phyloP scores from a whole-genome alignment of 2,329 filamentous ascomycete species.

The Curvularia verruculosa region DNA sequence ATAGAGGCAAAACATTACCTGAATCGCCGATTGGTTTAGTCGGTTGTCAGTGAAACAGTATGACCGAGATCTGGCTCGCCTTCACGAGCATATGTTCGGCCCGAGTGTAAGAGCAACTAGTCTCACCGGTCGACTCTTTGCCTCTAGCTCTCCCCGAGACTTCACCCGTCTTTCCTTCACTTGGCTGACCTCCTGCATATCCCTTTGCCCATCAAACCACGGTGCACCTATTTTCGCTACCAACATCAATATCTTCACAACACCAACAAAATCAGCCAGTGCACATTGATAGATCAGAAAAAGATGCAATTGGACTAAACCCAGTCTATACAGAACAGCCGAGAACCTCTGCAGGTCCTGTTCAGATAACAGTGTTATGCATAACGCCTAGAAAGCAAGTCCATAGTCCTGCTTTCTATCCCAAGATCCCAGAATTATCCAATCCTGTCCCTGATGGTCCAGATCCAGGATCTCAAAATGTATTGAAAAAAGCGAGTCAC shows the following conservation, averaged over 20 bases:
- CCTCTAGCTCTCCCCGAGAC: not conserved
- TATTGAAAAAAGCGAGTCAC: not conserved
- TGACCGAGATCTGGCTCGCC: not conserved
- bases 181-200: not conserved
- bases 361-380: not conserved
- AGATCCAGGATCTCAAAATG: not conserved
- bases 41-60: not conserved
- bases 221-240: not conserved
- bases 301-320: not conserved
- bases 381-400: not conserved
- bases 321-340: not conserved
- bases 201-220: not conserved
- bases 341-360: not conserved
- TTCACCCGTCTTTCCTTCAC: not conserved
- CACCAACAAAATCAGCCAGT: not conserved
- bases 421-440: not conserved
- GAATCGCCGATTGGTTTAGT: not conserved
- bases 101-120: not conserved
- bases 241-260: not conserved
- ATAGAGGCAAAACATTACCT: not conserved
- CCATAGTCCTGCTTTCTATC: not conserved
- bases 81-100: not conserved
- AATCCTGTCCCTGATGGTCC: not conserved
- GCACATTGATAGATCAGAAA: not conserved
- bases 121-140: not conserved